A percentile compares a stretch with the other conserved stretches of the same genome.
These are phyloP conservation scores for Medicago lupulina DNA, from an alignment of 306 rosid genomes.

Conservation along the genomic window DNA sequence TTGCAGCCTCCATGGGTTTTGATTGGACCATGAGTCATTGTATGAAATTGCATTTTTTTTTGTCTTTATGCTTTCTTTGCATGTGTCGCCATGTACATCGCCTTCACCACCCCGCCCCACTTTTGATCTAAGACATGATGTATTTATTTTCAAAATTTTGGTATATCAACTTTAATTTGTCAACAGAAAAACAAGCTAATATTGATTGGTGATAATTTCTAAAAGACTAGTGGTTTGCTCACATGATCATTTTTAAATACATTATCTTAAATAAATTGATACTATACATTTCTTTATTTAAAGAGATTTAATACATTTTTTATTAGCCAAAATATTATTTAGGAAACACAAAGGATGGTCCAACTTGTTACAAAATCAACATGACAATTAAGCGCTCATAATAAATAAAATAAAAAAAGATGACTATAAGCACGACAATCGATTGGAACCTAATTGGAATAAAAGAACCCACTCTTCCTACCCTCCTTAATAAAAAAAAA, in stretches of 20 bases:
- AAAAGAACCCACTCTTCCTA: too few species aligned
- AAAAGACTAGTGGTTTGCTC: neutral
- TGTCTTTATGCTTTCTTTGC: slow-evolving; percentile 38
- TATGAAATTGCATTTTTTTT: slow-evolving; percentile 16
- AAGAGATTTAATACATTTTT: too few species aligned
- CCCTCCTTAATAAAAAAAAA: too few species aligned
- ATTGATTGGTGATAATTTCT: neutral
- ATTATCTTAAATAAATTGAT: neutral
- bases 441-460: too few species aligned
- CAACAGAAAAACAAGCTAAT: neutral
- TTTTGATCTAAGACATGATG: slow-evolving; percentile 17
- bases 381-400: too few species aligned
- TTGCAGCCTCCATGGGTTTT: slow-evolving; percentile 14
- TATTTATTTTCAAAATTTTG: neutral
- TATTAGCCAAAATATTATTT: too few species aligned
- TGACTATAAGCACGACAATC: too few species aligned
- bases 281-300: too few species aligned
- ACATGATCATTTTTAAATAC: slow-evolving; percentile 13
- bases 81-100: slow-evolving; percentile 32
- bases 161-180: neutral
- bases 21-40: slow-evolving; percentile 40
- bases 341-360: too few species aligned
- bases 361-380: too few species aligned
- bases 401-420: too few species aligned
- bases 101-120: slow-evolving; percentile 23